Percentiles rank a stretch among this genome's conserved stretches.
These are phyloP conservation scores for Blastocladiella britannica DNA, from an alignment of 192 early-diverging fungal species.

Conservation along the genomic window DNA sequence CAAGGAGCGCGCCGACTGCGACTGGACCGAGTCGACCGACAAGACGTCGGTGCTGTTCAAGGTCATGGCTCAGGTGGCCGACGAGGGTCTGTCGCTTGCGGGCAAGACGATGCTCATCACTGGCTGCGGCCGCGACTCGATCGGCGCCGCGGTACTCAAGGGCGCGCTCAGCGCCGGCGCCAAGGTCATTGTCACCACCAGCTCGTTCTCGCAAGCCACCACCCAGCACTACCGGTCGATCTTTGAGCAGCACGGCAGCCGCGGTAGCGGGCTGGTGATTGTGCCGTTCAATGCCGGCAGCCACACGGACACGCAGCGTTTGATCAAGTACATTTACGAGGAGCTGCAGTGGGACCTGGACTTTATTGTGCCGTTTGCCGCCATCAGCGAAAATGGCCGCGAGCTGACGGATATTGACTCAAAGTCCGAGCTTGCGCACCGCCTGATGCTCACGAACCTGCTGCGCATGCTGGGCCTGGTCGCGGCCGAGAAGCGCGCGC, in stretches of 20 bases:
- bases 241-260: conserved; percentile 73
- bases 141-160: conserved; percentile 65
- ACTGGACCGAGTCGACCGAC: conserved; percentile 59
- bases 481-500: conserved; percentile 55
- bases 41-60: conserved; percentile 62
- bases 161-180: conserved; percentile 70
- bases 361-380: conserved; percentile 85
- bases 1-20: conserved; percentile 44
- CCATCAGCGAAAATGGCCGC: conserved; percentile 69
- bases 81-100: conserved; percentile 66
- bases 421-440: conserved; percentile 73
- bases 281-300: conserved; percentile 92
- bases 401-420: conserved; percentile 70
- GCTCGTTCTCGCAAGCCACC: conserved; percentile 54
- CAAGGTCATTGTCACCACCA: conserved; percentile 76
- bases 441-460: conserved; percentile 86
- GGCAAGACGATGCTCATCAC: conserved; percentile 70
- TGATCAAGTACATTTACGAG: conserved; percentile 72
- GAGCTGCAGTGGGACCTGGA: conserved; percentile 88
- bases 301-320: conserved; percentile 51
- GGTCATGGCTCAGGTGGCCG: conserved; percentile 55
- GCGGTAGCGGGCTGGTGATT: conserved; percentile 59
- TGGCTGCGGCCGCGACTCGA: conserved; percentile 74
- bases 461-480: conserved; percentile 68
- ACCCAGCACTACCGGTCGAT: conserved; percentile 73